Evolutionary conservation across 192 early-diverging fungal species (phyloP).

Genomic region (Coemansia sp.): DNA sequence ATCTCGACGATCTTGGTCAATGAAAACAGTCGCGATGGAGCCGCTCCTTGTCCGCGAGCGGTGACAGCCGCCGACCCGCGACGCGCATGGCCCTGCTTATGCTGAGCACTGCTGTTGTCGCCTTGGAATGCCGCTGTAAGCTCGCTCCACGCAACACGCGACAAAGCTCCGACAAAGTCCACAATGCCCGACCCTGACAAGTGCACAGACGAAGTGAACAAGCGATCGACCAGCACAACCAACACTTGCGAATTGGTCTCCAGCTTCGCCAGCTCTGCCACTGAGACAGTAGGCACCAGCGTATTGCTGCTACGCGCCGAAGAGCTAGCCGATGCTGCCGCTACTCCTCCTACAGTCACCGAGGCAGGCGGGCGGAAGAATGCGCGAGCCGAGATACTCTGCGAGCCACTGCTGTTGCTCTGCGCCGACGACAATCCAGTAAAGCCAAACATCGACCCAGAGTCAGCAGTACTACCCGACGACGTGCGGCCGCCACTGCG

Average conservation of each 20-base stretch:
- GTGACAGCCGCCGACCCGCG: constrained; percentile 4
- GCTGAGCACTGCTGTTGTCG: neutral
- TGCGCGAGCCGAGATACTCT: constrained; percentile 48
- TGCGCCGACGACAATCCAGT: constrained; percentile 15
- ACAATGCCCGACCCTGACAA: constrained; percentile 83
- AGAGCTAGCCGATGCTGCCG: constrained; percentile 10
- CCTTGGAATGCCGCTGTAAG: constrained; percentile 51
- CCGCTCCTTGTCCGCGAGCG: constrained; percentile 2
- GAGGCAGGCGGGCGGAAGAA: constrained; percentile 66
- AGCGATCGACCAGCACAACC: constrained; percentile 79
- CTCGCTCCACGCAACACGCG: constrained; percentile 86
- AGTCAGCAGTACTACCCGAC: constrained; percentile 10
- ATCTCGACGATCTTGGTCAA: constrained; percentile 96
- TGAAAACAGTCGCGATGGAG: constrained; percentile 84
- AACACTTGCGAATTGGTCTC: constrained; percentile 70
- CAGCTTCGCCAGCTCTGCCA: constrained; percentile 67
- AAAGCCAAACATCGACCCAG: constrained; percentile 27
- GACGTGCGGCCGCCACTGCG: constrained; percentile 10
- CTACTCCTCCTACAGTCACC: constrained; percentile 27
- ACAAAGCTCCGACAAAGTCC: constrained; percentile 86
- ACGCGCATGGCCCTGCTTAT: neutral
- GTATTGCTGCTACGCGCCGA: constrained; percentile 58
- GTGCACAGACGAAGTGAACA: constrained; percentile 79
- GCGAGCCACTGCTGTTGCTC: neutral
- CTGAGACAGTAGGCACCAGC: constrained; percentile 69